These are phyloP conservation scores for Neurospora sp. DNA, from an alignment of 495 filamentous ascomycete genomes.

Conservation along the genomic window DNA sequence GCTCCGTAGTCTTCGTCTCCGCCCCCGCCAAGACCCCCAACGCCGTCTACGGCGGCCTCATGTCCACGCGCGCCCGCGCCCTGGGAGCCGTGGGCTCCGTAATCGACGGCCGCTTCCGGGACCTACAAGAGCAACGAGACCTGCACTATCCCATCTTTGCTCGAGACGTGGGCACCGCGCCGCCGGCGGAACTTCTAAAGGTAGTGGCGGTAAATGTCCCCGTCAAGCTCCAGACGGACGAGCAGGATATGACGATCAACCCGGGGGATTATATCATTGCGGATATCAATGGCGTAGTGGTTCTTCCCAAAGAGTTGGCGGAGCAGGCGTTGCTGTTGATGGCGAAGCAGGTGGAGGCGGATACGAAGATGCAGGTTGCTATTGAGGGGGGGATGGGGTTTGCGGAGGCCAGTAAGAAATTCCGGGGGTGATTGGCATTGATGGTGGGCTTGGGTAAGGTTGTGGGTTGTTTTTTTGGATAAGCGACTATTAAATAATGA, in stretches of 20 bases:
- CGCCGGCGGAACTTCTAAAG: slow-evolving; percentile 34
- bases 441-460: too few species aligned
- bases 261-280: slow-evolving; percentile 50
- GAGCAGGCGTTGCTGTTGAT: slow-evolving; percentile 39
- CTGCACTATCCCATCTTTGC: slow-evolving; percentile 43
- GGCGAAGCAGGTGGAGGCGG: slow-evolving; percentile 41
- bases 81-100: slow-evolving; percentile 36
- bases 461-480: not conserved
- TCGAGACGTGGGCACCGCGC: slow-evolving; percentile 42
- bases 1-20: slow-evolving; percentile 47
- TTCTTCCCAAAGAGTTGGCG: slow-evolving; percentile 33
- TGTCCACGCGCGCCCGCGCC: slow-evolving; percentile 44
- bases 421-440: slow-evolving; percentile 24
- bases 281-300: slow-evolving; percentile 47
- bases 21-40: slow-evolving; percentile 41
- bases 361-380: slow-evolving; percentile 41
- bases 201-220: slow-evolving; percentile 34
- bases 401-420: slow-evolving; percentile 41
- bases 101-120: slow-evolving; percentile 49
- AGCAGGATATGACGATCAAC: slow-evolving; percentile 37
- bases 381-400: slow-evolving; percentile 43
- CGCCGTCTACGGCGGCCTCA: slow-evolving; percentile 50
- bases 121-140: slow-evolving; percentile 49
- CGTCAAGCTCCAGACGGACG: slow-evolving; percentile 28
- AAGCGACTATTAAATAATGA: not conserved